phyloP scores from a whole-genome alignment of 371 early-diverging fungal species.

The Mortierella sp. region DNA sequence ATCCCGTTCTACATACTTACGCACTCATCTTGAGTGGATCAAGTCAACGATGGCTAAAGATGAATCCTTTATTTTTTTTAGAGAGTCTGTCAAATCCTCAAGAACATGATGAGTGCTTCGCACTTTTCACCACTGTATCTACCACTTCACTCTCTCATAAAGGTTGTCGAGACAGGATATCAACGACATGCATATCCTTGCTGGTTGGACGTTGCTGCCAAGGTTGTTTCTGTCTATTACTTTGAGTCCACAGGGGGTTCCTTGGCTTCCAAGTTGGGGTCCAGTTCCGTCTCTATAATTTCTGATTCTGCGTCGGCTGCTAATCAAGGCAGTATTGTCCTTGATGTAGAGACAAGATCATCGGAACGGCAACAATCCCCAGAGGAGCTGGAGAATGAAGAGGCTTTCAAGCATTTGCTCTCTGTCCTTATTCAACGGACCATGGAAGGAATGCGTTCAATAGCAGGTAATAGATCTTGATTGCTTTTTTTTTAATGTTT shows the following conservation, averaged over 20 bases:
- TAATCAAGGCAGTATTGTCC: constrained; percentile 3
- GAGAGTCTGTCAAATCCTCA: constrained; percentile 62
- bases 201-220: constrained; percentile 67
- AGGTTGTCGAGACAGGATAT: constrained; percentile 57
- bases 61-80: constrained; percentile 9
- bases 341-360: constrained; percentile 23
- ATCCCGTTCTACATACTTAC: neutral
- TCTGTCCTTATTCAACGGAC: constrained; percentile 58
- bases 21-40: neutral
- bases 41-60: too few species aligned
- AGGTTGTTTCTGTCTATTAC: constrained; percentile 68
- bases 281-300: neutral
- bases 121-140: constrained; percentile 60
- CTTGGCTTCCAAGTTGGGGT: constrained; percentile 20
- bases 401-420: constrained; percentile 57
- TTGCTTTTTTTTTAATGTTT: neutral
- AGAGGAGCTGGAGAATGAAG: constrained; percentile 31
- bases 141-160: constrained; percentile 53
- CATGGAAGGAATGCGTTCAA: constrained; percentile 58
- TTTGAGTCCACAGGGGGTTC: constrained; percentile 54
- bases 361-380: constrained; percentile 15
- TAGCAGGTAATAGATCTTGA: constrained; percentile 58
- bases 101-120: constrained; percentile 61
- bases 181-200: constrained; percentile 56
- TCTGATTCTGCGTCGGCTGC: neutral